Base-by-base conservation (phyloP, 257 asterid genomes). In the Solanum sitiens region DNA sequence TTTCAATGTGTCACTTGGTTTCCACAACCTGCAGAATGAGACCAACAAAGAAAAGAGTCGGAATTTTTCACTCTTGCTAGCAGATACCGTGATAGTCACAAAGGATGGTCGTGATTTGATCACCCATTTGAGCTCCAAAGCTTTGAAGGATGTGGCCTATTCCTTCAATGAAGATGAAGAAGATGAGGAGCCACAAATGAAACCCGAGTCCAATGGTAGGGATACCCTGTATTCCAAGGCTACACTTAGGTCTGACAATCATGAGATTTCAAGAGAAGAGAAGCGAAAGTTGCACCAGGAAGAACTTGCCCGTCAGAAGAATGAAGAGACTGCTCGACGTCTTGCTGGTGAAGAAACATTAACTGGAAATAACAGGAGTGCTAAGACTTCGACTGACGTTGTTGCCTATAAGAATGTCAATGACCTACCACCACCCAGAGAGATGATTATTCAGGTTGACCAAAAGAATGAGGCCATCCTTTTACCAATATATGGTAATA, bases 371-470 rank as follows among this genome's bases (percentile, higher is more conserved):
- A 53, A 18, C 67, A 88, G 89, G 84, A 89, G 86, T 14, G 56
- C 72, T 20, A 87, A 61, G 72, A 56, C 91, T 33, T 87, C 88
- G 2, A 61, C 86, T 63, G 91, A 89, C 8, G 33, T 87, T 47
- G 73, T 89, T 76, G 89, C 91, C 21, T 89, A 87, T 74, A 89
- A 87, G 86, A 87, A 42, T 50, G 56, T 89, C 56, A 89, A 89
- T 87, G 91, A 89, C 86, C 87, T 89, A 35, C 89, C 89, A n/a
- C 86, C 91, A 61, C 89, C 91, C 6, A 89, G 79, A 59, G 91
- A 87, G 37, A 73, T 89, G 87, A 67, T 76, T 89, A 89, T 89
- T 37, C 89, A 82, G 89, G 91, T 89, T 87, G 91, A 89, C 83
- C 91, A 89, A 83, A 89, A 85, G 87, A 87, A 87, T 50, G 89